Conservation (phyloP, 2,329 filamentous ascomycete genomes). For the Verruconis gallopava region DNA sequence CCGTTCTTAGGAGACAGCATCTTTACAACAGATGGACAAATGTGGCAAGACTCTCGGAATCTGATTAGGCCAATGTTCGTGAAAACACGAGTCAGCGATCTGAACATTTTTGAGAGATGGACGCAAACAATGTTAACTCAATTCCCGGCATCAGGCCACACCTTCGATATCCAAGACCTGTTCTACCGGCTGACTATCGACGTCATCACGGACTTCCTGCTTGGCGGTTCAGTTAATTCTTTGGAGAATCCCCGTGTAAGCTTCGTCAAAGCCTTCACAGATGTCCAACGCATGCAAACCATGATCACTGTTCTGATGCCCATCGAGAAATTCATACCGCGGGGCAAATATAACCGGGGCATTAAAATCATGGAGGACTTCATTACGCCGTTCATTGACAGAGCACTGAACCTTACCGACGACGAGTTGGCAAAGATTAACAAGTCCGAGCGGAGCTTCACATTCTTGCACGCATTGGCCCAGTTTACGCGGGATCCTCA, state of each 20-base stretch:
- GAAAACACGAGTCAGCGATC: constrained; percentile 68
- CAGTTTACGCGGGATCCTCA: constrained; percentile 55
- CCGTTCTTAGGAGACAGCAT: constrained; percentile 63
- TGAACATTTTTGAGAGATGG: constrained; percentile 70
- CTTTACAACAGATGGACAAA: constrained; percentile 59
- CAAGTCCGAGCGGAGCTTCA: constrained; percentile 60
- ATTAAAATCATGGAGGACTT: constrained; percentile 63
- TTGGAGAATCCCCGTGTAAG: constrained; percentile 43
- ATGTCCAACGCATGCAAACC: constrained; percentile 63
- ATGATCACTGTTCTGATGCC: constrained; percentile 44
- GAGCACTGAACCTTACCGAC: constrained; percentile 52
- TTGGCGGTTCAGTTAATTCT: constrained; percentile 60
- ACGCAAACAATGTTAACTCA: constrained; percentile 55
- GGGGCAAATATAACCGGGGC: constrained; percentile 46
- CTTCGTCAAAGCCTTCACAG: constrained; percentile 69
- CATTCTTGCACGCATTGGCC: constrained; percentile 76
- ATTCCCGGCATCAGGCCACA: constrained; percentile 23
- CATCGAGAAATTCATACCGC: constrained; percentile 40
- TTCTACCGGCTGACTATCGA: constrained; percentile 67
- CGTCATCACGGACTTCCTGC: constrained; percentile 72
- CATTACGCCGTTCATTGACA: constrained; percentile 64
- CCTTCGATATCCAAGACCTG: constrained; percentile 59
- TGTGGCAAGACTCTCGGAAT: constrained; percentile 70
- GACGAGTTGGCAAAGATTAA: constrained; percentile 61
- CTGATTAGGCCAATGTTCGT: constrained; percentile 78